phyloP scores from a whole-genome alignment of 257 asterid genomes.

The Petunia axillaris region DNA sequence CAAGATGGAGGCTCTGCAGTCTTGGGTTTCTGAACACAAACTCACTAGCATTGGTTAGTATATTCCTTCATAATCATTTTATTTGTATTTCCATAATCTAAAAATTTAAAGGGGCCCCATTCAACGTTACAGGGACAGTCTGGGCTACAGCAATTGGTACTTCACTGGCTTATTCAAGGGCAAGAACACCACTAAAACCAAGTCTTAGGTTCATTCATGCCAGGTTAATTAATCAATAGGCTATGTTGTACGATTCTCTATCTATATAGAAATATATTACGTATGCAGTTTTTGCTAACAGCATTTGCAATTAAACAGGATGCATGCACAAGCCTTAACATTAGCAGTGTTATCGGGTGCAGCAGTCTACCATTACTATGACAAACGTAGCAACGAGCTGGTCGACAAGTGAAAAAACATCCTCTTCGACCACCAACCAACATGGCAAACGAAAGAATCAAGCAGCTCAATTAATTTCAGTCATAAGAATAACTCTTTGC shows the following conservation, averaged over 20 bases:
- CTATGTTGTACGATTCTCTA: background rate
- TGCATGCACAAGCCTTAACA: slow-evolving; percentile 85
- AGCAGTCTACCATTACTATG: slow-evolving; percentile 70
- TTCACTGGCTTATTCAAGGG: slow-evolving; percentile 57
- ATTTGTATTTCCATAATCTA: background rate
- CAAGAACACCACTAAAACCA: slow-evolving; percentile 58
- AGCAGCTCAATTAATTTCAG: background rate
- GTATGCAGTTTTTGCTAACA: background rate
- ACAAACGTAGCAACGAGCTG: slow-evolving; percentile 40
- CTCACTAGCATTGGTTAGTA: slow-evolving; percentile 70
- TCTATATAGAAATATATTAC: background rate
- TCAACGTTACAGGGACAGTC: slow-evolving; percentile 45
- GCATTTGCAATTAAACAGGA: slow-evolving; percentile 39
- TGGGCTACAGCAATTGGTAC: slow-evolving; percentile 82
- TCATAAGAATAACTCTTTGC: background rate
- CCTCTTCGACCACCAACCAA: background rate
- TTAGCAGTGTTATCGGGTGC: slow-evolving; percentile 77
- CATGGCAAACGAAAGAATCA: background rate
- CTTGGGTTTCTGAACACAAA: slow-evolving; percentile 78
- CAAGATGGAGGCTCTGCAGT: slow-evolving; percentile 60
- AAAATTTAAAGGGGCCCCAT: background rate
- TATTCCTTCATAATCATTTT: background rate
- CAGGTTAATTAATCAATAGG: slow-evolving; percentile 40
- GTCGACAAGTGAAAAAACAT: background rate
- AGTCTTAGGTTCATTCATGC: slow-evolving; percentile 83